Conservation (phyloP, 768 basidiomycete genomes). For the Epithele typhae region DNA sequence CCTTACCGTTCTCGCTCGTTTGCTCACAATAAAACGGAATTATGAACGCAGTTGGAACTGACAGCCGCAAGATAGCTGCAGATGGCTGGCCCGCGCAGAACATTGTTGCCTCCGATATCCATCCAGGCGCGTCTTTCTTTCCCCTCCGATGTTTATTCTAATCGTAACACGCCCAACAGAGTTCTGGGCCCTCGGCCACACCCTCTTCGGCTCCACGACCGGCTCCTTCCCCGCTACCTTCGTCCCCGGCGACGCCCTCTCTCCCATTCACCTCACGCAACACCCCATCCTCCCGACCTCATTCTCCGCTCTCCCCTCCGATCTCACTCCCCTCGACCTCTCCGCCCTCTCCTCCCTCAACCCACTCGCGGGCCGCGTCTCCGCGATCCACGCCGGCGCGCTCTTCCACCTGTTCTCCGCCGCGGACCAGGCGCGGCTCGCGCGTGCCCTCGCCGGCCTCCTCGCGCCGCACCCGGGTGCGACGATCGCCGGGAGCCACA, state of each 20-base stretch:
- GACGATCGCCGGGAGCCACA: conserved; percentile 41
- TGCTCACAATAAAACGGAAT: neutral
- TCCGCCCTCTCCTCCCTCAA: conserved; percentile 36
- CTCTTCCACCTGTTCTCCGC: conserved; percentile 46
- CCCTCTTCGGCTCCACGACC: conserved; percentile 48
- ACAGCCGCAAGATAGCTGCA: conserved; percentile 31
- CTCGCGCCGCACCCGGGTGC: conserved; percentile 38
- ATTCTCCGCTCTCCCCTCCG: conserved; percentile 13
- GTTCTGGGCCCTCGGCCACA: conserved; percentile 58
- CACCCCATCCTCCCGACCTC: conserved; percentile 21
- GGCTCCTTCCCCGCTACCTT: conserved; percentile 50
- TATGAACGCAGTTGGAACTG: conserved; percentile 31
- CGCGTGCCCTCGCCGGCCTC: conserved; percentile 33
- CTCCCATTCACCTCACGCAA: conserved; percentile 34
- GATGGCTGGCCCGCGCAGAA: conserved; percentile 38
- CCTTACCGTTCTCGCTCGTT: too few relatives aligned
- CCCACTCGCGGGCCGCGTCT: conserved; percentile 40
- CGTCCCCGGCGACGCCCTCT: conserved; percentile 49
- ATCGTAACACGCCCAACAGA: conserved; percentile 26
- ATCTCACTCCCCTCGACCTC: conserved; percentile 24
- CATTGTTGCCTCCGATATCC: conserved; percentile 32
- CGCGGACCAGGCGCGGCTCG: conserved; percentile 35
- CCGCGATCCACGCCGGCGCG: conserved; percentile 41
- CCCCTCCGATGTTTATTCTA: neutral
- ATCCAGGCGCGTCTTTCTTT: conserved; percentile 20